Evolutionary conservation across 768 basidiomycete genomes (phyloP).

Genomic region (Termitomyces sp.): DNA sequence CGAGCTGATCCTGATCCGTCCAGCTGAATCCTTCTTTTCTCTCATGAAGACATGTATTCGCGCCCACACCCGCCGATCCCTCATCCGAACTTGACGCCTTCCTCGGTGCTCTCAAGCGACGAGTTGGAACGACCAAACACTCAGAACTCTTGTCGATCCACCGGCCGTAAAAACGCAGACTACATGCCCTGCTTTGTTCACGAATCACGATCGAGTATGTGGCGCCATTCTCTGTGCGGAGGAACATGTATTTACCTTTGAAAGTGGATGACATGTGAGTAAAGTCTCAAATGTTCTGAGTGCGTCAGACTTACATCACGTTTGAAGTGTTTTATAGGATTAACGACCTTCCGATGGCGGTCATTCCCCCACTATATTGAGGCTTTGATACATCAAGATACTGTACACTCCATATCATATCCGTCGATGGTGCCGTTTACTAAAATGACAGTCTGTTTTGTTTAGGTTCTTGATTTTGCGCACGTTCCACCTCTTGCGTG

Average conservation of each 20-base stretch:
- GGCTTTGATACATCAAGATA: slow-evolving; percentile 78
- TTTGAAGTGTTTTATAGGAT: slow-evolving; percentile 72
- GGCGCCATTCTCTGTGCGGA: slow-evolving; percentile 69
- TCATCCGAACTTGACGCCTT: too few species aligned
- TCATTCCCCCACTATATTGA: slow-evolving; percentile 89
- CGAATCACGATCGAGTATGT: slow-evolving; percentile 87
- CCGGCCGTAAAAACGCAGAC: too few species aligned
- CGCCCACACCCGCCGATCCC: too few species aligned
- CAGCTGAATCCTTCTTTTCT: too few species aligned
- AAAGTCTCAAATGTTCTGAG: too few species aligned
- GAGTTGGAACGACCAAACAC: too few species aligned
- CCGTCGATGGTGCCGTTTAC: neutral
- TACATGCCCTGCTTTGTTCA: too few species aligned
- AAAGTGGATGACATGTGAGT: slow-evolving; percentile 66
- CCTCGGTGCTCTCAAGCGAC: too few species aligned
- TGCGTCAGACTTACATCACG: slow-evolving; percentile 2
- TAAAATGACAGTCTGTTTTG: slow-evolving; percentile 57
- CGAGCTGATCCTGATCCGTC: too few species aligned
- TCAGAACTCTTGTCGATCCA: too few species aligned
- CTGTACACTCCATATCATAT: slow-evolving; percentile 43
- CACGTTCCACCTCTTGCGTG: slow-evolving; percentile 83
- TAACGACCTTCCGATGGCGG: slow-evolving; percentile 80
- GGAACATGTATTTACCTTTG: slow-evolving; percentile 54
- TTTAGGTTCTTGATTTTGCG: slow-evolving; percentile 92
- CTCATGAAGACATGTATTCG: too few species aligned